Percentiles rank a stretch among this genome's conserved stretches.
Evolutionary conservation across 768 basidiomycete species (phyloP).

Genomic region (Tephrocybe sp.): DNA sequence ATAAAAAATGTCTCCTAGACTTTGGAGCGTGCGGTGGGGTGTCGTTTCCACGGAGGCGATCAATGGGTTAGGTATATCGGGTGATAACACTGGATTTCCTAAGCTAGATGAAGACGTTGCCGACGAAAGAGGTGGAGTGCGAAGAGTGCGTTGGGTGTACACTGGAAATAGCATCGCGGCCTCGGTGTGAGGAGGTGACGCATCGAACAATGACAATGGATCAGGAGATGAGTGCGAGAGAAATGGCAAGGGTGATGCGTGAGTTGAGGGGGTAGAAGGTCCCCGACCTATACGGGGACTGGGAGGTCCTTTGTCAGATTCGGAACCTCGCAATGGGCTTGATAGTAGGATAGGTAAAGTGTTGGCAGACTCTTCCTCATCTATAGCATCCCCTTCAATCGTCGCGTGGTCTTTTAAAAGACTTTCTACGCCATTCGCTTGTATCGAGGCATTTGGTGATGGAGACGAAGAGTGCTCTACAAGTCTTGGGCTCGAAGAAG

Average conservation of each 20-base stretch:
- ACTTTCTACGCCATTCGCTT: background rate
- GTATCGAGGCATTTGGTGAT: background rate
- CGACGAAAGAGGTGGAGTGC: too few relatives aligned
- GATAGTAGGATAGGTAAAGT: background rate
- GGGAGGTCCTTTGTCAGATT: background rate
- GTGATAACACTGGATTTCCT: too few relatives aligned
- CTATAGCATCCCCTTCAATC: background rate
- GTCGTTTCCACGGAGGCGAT: background rate
- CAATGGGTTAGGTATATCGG: too few relatives aligned
- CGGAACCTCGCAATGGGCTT: background rate
- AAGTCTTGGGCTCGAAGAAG: background rate
- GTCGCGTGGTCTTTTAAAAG: background rate
- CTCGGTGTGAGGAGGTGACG: background rate
- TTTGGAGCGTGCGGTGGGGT: background rate
- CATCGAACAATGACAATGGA: conserved; percentile 11
- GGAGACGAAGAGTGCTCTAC: background rate
- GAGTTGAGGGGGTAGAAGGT: background rate
- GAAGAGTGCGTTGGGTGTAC: too few relatives aligned
- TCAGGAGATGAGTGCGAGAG: conserved; percentile 16
- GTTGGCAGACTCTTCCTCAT: background rate
- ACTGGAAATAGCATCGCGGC: too few relatives aligned
- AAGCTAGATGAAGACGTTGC: too few relatives aligned
- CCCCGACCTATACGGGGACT: background rate
- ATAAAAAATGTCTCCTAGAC: background rate
- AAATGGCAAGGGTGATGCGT: conserved; percentile 7